These are phyloP conservation scores for Geotrichum fermentans DNA, from an alignment of 1,139 yeast species.

Conservation along the genomic window DNA sequence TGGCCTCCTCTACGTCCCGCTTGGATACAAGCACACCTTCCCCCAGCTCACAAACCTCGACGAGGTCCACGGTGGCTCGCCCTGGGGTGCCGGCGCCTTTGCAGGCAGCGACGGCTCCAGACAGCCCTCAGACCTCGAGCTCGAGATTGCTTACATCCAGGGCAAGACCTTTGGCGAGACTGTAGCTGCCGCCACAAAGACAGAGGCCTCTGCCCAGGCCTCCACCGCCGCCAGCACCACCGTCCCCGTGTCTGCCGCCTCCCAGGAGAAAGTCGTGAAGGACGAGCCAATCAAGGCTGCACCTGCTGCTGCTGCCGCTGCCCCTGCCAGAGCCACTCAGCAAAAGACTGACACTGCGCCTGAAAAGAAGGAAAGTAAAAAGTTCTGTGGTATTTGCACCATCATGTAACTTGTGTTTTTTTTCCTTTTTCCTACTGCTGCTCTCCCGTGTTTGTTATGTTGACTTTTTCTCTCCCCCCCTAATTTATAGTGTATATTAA, in stretches of 20 bases:
- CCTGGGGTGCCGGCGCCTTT: conserved; percentile 86
- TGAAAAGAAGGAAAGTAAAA: conserved; percentile 19
- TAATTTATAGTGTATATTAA: neutral
- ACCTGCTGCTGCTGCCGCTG: conserved; percentile 15
- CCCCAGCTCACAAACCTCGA: conserved; percentile 54
- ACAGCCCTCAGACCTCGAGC: conserved; percentile 58
- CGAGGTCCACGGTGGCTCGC: conserved; percentile 76
- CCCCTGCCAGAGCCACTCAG: conserved; percentile 16
- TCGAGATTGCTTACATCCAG: conserved; percentile 54
- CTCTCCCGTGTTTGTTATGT: neutral
- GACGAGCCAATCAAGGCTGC: too few relatives aligned
- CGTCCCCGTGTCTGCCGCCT: conserved; percentile 18
- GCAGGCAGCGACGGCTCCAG: conserved; percentile 81
- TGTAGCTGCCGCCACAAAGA: conserved; percentile 11
- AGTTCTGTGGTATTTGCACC: conserved; percentile 25
- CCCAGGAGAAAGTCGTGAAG: too few relatives aligned
- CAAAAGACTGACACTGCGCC: conserved; percentile 13
- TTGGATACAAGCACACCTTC: conserved; percentile 67
- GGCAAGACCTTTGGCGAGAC: conserved; percentile 52
- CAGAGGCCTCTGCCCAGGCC: conserved; percentile 14
- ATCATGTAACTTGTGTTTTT: conserved; percentile 20
- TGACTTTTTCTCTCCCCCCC: neutral
- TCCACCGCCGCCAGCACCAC: conserved; percentile 18
- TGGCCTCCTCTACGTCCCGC: conserved; percentile 64
- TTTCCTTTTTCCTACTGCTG: neutral